Conservation (phyloP, 805 yeast genomes). For the Hermanozyma aechmeae region DNA sequence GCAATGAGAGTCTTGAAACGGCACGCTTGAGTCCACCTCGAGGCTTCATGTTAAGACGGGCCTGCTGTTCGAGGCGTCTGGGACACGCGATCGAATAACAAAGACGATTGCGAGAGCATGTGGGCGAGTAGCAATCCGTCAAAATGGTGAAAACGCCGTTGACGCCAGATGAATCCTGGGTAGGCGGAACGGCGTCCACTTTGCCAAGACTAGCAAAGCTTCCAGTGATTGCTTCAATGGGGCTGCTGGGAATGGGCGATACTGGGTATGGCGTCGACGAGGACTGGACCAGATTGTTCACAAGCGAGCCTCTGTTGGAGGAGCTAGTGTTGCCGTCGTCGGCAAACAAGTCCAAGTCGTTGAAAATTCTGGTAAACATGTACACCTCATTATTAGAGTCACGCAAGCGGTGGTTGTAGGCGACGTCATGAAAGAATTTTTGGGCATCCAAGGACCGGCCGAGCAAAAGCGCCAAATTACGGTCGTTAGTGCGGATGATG, state of each 20-base stretch:
- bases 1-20: conserved; percentile 57
- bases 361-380: conserved; percentile 58
- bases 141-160: conserved; percentile 90
- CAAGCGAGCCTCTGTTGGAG: conserved; percentile 23
- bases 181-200: conserved; percentile 5
- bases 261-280: conserved; percentile 12
- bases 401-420: conserved; percentile 86
- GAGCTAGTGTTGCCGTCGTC: conserved; percentile 17
- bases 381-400: conserved; percentile 85
- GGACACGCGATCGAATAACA: conserved; percentile 98
- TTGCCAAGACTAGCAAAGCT: conserved; percentile 10
- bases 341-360: conserved; percentile 34
- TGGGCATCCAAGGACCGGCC: conserved; percentile 95
- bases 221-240: conserved; percentile 6
- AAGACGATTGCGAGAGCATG: conserved; percentile 78
- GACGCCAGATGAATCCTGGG: conserved; percentile 33
- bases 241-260: conserved; percentile 9
- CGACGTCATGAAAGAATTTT: conserved; percentile 88
- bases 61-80: conserved; percentile 89
- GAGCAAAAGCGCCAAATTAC: conserved; percentile 78
- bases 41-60: conserved; percentile 79
- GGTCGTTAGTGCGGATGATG: conserved; percentile 80
- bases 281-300: conserved; percentile 9
- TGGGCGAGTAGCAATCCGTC: conserved; percentile 94
- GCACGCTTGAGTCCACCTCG: conserved; percentile 78